Conservation (phyloP, 768 basidiomycete species). For the Hebeloma cylindrosporum region DNA sequence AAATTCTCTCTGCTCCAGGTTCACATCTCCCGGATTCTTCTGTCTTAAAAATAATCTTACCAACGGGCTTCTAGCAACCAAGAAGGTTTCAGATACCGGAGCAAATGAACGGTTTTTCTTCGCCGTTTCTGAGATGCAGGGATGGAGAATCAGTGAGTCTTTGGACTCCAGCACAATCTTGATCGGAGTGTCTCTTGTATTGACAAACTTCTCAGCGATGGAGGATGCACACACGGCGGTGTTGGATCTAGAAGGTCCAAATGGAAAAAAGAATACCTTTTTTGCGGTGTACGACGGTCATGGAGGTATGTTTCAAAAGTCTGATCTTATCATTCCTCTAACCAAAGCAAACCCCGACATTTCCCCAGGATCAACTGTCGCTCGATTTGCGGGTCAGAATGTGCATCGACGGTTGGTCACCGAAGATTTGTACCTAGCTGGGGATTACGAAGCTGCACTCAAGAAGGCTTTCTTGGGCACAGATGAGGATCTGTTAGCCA, state of each 20-base stretch:
- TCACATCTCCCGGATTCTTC: constrained; percentile 24
- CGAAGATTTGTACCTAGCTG: constrained; percentile 71
- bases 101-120: constrained; percentile 69
- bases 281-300: constrained; percentile 99
- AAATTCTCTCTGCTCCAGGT: constrained; percentile 85
- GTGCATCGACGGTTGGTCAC: constrained; percentile 73
- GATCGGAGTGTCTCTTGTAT: constrained; percentile 10
- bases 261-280: constrained; percentile 63
- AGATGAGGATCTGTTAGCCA: constrained; percentile 88
- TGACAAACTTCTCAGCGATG: constrained; percentile 74
- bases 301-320: constrained; percentile 77
- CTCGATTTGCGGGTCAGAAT: constrained; percentile 81
- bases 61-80: constrained; percentile 54
- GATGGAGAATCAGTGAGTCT: constrained; percentile 94
- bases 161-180: constrained; percentile 4
- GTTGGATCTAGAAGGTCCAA: constrained; percentile 50
- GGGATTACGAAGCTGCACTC: constrained; percentile 73
- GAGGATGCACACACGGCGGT: constrained; percentile 90
- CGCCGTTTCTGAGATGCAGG: constrained; percentile 95
- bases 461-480: constrained; percentile 91
- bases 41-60: constrained; percentile 9
- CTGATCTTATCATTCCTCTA: constrained; percentile 3
- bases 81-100: constrained; percentile 77
- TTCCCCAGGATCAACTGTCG: constrained; percentile 72
- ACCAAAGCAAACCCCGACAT: constrained; percentile 8